These are phyloP conservation scores for Pyrenochaeta sp. DNA, from an alignment of 2,329 filamentous ascomycete species.

Conservation along the genomic window DNA sequence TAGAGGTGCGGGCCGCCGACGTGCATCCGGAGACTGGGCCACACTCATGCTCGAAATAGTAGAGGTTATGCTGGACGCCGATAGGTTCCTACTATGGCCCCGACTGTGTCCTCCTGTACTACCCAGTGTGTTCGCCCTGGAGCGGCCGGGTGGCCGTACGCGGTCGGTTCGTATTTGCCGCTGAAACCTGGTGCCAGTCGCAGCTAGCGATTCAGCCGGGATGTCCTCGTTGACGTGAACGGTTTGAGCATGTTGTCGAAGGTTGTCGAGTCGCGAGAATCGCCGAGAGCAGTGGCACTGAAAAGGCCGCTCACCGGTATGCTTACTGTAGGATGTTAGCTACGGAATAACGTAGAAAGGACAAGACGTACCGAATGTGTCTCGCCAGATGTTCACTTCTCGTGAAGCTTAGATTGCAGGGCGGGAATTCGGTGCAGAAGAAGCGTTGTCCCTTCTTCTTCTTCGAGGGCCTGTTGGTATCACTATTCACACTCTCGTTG, in stretches of 20 bases:
- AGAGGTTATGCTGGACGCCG: constrained; percentile 85
- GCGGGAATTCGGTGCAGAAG: constrained; percentile 94
- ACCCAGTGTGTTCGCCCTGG: constrained; percentile 78
- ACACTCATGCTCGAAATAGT: constrained; percentile 73
- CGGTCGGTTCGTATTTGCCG: constrained; percentile 89
- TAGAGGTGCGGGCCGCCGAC: constrained; percentile 79
- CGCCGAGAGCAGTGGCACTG: constrained; percentile 93
- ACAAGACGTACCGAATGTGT: constrained; percentile 78
- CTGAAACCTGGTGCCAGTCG: constrained; percentile 90
- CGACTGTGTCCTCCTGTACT: constrained; percentile 75
- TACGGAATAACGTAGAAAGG: constrained; percentile 6
- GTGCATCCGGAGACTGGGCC: constrained; percentile 55
- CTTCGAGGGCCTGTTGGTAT: constrained; percentile 78
- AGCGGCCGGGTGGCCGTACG: constrained; percentile 76
- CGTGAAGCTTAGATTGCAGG: constrained; percentile 93
- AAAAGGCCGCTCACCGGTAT: constrained; percentile 95
- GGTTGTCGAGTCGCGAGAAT: constrained; percentile 93
- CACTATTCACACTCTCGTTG: constrained; percentile 59
- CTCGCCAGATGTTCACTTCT: constrained; percentile 93
- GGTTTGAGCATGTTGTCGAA: constrained; percentile 95
- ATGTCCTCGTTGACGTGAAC: constrained; percentile 99
- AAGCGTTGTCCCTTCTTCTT: constrained; percentile 98
- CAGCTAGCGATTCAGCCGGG: constrained; percentile 89
- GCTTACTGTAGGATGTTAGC: constrained; percentile 71
- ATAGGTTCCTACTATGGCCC: constrained; percentile 85